Conservation (phyloP, 2,329 filamentous ascomycete genomes). For the Xylariales sp. region DNA sequence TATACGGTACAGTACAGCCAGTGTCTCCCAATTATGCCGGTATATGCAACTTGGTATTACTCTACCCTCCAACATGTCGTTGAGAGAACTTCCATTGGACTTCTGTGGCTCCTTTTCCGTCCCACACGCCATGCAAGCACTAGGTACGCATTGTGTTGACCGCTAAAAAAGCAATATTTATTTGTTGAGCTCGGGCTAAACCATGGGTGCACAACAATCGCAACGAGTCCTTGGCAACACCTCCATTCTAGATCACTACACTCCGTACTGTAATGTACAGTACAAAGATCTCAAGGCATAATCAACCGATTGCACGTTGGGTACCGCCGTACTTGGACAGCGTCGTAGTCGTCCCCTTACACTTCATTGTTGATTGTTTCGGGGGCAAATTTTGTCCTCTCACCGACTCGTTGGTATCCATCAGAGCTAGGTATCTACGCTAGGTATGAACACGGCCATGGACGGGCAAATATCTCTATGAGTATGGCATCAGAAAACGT, state of each 20-base stretch:
- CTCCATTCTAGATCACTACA: background rate
- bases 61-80: background rate
- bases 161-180: slow-evolving; percentile 10
- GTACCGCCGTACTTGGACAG: background rate
- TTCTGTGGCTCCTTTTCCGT: background rate
- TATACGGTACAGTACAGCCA: no score
- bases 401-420: no score
- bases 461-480: background rate
- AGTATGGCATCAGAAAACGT: background rate
- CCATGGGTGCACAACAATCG: background rate
- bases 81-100: background rate
- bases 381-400: no score
- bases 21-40: background rate
- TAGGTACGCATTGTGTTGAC: background rate
- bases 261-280: no score
- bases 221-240: slow-evolving; percentile 1
- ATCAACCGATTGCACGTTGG: background rate
- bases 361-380: no score
- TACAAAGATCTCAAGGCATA: background rate
- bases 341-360: no score
- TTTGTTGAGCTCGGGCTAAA: slow-evolving; percentile 10
- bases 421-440: background rate
- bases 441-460: background rate
- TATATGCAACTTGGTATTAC: background rate
- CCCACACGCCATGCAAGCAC: background rate